Base-by-base conservation (phyloP, 345 rosid genomes). In the Eutrema yunnanense region DNA sequence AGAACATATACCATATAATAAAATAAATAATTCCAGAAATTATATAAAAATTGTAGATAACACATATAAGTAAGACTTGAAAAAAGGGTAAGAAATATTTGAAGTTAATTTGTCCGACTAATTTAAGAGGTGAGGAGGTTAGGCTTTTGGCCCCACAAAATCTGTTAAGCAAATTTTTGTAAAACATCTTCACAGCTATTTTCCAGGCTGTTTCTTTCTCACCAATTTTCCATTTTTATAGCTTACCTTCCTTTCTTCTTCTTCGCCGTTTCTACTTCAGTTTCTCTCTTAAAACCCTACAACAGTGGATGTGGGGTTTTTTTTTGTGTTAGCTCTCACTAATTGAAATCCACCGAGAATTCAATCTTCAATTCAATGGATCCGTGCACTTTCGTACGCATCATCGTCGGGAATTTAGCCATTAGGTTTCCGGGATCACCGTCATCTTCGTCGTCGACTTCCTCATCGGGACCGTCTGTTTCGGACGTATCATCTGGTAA, bases 351-450 rank as follows among this genome's bases (percentile, higher is more conserved):
- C 7, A 34, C 43, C 3, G 57, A 52, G 14, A 9, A 27, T 22
- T 5, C 5, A 44, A 44, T 33, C 13, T 44, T n/a, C 16, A 36
- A 2, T 29, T 34, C 32, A 59, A 92, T 92, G 98, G 96, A 92
- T 89, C 98, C 98, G 63, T 92, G 98, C 82, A 81, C 92, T 7
- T 89, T 85, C 78, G 82, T 83, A n/a, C 84, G 94, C 66, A 67
- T 92, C 76, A 85, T 86, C 1, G 74, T 86, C 37, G 94, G 94
- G 2, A 88, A 85, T 78, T 79, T 92, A n/a, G 86, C 90, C 16
- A 63, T 88, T 50, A 86, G 81, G 77, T 82, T 82, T 30, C 83
- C 85, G 2, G 65, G 33, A 5, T 40, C 79, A 2, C 34, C 73
- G 1, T 51, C 80, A 2, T 84, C 12, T 41, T 41, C 79, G 34